Conservation (phyloP, 1,139 yeast species). For the Arxiozyma telluris region DNA sequence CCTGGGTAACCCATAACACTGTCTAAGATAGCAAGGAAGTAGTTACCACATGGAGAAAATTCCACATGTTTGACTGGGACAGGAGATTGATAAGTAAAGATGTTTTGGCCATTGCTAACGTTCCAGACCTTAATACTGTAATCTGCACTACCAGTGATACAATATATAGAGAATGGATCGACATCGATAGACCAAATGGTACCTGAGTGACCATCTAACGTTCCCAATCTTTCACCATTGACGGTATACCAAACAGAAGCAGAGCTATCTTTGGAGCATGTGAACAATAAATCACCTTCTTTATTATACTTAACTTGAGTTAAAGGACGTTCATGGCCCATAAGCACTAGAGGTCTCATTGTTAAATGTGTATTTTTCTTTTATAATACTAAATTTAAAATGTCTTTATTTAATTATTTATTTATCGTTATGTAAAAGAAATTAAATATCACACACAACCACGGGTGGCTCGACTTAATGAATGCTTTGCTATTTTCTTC, state of each 20-base stretch:
- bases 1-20: conserved; percentile 90
- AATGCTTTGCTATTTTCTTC: too few relatives aligned
- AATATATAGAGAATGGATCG: conserved; percentile 55
- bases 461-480: not conserved
- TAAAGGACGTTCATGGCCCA: conserved; percentile 81
- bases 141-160: conserved; percentile 90
- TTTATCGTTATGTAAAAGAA: not conserved
- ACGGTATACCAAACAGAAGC: conserved; percentile 93
- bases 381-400: not conserved
- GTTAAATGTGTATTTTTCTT: not conserved
- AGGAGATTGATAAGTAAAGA: conserved; percentile 64
- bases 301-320: conserved; percentile 89
- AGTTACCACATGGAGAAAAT: conserved; percentile 64
- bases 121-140: conserved; percentile 79
- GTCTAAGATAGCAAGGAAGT: conserved; percentile 73
- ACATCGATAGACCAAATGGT: conserved; percentile 94
- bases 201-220: conserved; percentile 85
- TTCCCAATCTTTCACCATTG: conserved; percentile 95
- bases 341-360: conserved; percentile 49
- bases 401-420: not conserved
- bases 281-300: conserved; percentile 89
- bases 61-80: conserved; percentile 90
- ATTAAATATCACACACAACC: not conserved
- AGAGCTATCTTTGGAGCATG: conserved; percentile 82
- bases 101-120: conserved; percentile 66